Base-by-base conservation (phyloP, 306 rosid species). In the Fragaria vesca region DNA sequence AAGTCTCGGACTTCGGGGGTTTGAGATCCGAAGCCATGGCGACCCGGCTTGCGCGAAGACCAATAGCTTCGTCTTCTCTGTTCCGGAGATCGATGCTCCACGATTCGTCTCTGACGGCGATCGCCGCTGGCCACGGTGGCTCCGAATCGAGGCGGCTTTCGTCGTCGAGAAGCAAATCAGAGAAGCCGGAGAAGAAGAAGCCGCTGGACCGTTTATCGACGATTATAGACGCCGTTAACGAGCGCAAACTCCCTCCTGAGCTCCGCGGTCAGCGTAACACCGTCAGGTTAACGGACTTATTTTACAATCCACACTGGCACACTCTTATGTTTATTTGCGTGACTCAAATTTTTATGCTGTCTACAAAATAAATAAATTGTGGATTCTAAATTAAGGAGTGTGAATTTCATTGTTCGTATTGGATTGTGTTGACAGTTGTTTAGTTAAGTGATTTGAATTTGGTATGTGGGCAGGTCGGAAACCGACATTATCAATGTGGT, bases 211-310 rank as follows among this genome's bases (percentile, higher is more conserved):
- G 92, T 55, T 84, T 94, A 24, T 90, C 96, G 0, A 45, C 91
- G 20, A 88, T 90, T 13, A 89, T 91, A n/a, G 96, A 94, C 86
- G 89, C 93, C 71, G 94, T 85, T 66, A 83, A 91, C 46, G 97
- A 91, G 69, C 85, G 91, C 17, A 91, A 94, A 81, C 93, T 92
- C 24, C 97, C 98, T 40, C 90, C 93, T 0, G 93, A 94, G 84
- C 90, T 94, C 12, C 96, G 97, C 20, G 97, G 98, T 74, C 98
- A 86, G 79, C 91, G 93, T 54, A 89, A 86, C 86, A 75, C 85
- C 69, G 92, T 94, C 76, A 89, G 96, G 98, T 93, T 46, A 10
- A 46, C 50, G 4, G 50, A 1, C 50, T 10, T 10, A 2, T 46
- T 46, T 46, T 11, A 46, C 50, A 2, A 11, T 45, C 13, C 48